Evolutionary conservation across 306 rosid species (phyloP), one percentile per base, ranked within the genome.

Genomic region (Trichosanthes truncata): DNA sequence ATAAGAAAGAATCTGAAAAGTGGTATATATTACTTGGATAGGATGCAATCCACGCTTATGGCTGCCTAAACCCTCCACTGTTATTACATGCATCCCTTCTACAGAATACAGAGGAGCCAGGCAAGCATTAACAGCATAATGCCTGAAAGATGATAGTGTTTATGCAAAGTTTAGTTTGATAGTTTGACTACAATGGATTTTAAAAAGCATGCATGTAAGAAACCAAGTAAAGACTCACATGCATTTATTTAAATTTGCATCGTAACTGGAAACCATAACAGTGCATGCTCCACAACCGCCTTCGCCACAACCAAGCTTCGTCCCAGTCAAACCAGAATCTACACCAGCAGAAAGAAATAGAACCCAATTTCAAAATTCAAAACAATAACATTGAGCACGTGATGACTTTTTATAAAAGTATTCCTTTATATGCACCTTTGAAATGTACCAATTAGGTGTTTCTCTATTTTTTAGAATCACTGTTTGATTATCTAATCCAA

Each of bases 201-300:
- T 1, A 10, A 20, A 7, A 52, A 69, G 26, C 23, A 77, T 17
- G 26, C 20, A 78, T 36, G 52, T 65, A 38, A 12, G 48, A 71
- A 15, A 10, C 84, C 75, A 80, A 81, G 63, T 55, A 84, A 66
- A 87, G 77, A 90, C 97, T 85, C 85, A 95, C 98, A 67, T 65
- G 80, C 93, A 89, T 90, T 88, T 95, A 83, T 72, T 84, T 84
- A 77, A 48, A 60, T 56, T 86, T 60, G 81, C 80, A 77, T 90
- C 91, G 82, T 89, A 92, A 46, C 80, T 86, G 23, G 98, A 92
- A 83, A 93, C 97, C 98, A 95, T 95, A 79, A 92, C 97, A 36
- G 98, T 95, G 85, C 98, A 92, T 80, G 98, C 98, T 87, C 98
- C 97, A 85, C 98, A 94, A 78, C 98, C 98, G 69, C 98, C 98